phyloP scores from a whole-genome alignment of 2,329 filamentous ascomycete genomes.

The Chaetomiaceae sp. region DNA sequence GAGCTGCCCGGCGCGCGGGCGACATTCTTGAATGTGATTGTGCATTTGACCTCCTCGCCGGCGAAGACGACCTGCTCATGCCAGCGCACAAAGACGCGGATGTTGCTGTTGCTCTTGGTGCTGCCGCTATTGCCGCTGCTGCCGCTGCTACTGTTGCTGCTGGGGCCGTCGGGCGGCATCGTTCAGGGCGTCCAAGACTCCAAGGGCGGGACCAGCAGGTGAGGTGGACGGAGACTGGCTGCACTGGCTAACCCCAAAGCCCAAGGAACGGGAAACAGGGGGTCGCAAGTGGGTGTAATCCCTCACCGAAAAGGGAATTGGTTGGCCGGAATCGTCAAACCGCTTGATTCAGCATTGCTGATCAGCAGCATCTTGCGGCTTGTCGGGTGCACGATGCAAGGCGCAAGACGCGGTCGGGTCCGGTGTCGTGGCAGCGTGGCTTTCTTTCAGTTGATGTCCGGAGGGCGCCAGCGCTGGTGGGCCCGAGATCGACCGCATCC shows the following conservation, averaged over 20 bases:
- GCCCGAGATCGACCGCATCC: not conserved
- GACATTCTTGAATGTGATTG: conserved; percentile 93
- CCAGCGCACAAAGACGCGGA: conserved; percentile 94
- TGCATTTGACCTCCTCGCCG: conserved; percentile 92
- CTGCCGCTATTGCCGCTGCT: conserved; percentile 14
- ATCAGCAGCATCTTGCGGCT: conserved; percentile 22
- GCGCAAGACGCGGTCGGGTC: not conserved
- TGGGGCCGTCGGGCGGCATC: conserved; percentile 19
- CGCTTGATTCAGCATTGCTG: conserved; percentile 23
- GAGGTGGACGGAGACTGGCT: not conserved
- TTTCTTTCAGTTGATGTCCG: not conserved
- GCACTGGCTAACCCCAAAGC: not conserved
- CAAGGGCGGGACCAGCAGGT: too few species aligned
- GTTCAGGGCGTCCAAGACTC: too few species aligned
- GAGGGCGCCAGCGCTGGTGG: conserved; percentile 1
- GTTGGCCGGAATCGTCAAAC: conserved; percentile 18
- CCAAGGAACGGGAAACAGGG: not conserved
- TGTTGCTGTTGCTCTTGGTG: conserved; percentile 56
- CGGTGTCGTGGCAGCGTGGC: not conserved
- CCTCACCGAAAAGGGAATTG: conserved; percentile 2
- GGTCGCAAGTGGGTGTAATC: not conserved
- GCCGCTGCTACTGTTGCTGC: not conserved
- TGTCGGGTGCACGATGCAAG: conserved; percentile 2
- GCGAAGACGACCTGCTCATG: conserved; percentile 92
- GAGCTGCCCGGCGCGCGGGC: conserved; percentile 36